Evolutionary conservation across 208 protist species (phyloP), one percentile per base, ranked within the genome.

Genomic region (Crithidia fasciculata): DNA sequence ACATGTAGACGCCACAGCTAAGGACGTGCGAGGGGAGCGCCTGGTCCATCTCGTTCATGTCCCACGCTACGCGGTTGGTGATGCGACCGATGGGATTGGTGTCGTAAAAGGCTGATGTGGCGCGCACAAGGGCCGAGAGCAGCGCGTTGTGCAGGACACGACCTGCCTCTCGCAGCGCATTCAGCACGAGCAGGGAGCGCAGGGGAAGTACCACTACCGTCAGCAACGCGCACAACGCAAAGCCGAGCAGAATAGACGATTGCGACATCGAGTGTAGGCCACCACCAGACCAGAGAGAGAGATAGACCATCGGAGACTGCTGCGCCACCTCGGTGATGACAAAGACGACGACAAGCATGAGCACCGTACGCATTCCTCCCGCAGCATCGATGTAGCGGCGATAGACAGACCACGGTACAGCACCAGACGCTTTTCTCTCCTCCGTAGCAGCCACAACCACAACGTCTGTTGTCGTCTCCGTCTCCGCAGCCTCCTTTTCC

Each of bases 21-120:
- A 66, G 18, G 28, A 28, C 28, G 10, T 57, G 57, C 12, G 57
- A 37, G 16, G 61, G 84, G n/a, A 96, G 69, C 50, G 71, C 74
- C 40, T 73, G 63, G 72, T 98, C 95, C 9, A 98, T 73, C 13
- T 53, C 71, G 16, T 78, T 75, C 28, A 97, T 86, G 67, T 99
- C 98, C 16, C 92, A 90, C 18, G 83, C 88, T 78, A 99, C 98
- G 41, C 98, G 86, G 69, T 98, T 98, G n/a, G 99, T 57, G 40
- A 99, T 86, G 15, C 96, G 87, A 2, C 98, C 98, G 3, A 85
- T 41, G 0, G 96, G 97, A 0, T 90, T 99, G 2, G 80, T 83
- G 72, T 99, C 96, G 76, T 98, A 99, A 74, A 98, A 99, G 28
- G 58, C 37, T 59, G 97, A 88, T 2, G 82, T 88, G 0, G 83